Evolutionary conservation across 345 rosid species (phyloP).

Genomic region (Rhodomyrtus tomentosa): DNA sequence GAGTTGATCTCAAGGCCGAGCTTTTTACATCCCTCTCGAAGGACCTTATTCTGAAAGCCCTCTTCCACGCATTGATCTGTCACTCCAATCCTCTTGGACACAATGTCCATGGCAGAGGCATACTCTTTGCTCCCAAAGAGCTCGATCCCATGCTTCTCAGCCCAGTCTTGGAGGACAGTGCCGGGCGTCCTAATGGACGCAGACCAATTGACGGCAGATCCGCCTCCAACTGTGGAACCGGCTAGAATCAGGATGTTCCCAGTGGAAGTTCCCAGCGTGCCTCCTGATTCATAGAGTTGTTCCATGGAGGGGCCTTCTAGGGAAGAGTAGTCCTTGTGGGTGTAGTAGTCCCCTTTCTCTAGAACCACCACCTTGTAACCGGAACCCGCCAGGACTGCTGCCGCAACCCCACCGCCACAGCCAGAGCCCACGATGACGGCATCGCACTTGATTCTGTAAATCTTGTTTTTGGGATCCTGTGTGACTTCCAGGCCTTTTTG

Average conservation of each 20-base stretch:
- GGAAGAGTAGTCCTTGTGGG: constrained; percentile 38
- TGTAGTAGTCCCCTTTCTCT: constrained; percentile 75
- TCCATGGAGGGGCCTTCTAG: constrained; percentile 52
- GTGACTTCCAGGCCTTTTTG: constrained; percentile 45
- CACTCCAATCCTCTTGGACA: constrained; percentile 62
- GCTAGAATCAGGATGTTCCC: constrained; percentile 40
- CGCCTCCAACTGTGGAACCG: constrained; percentile 87
- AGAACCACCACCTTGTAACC: constrained; percentile 65
- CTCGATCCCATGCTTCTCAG: constrained; percentile 26
- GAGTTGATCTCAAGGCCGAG: constrained; percentile 44
- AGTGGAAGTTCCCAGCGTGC: constrained; percentile 26
- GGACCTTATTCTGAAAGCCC: constrained; percentile 65
- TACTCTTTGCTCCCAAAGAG: constrained; percentile 42
- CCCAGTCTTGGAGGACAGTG: constrained; percentile 62
- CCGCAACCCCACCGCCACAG: constrained; percentile 91
- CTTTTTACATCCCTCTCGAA: constrained; percentile 60
- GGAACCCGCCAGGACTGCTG: constrained; percentile 52
- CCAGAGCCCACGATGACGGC: constrained; percentile 75
- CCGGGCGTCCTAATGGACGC: constrained; percentile 70
- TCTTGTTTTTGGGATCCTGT: constrained; percentile 7
- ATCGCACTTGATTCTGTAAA: constrained; percentile 56
- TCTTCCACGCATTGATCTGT: constrained; percentile 44
- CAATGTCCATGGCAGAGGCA: constrained; percentile 49
- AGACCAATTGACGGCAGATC: constrained; percentile 88
- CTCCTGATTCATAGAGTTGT: constrained; percentile 60